A percentile compares a stretch with the other conserved stretches of the same genome.
These are phyloP conservation scores for Barbarea vulgaris DNA, from an alignment of 345 rosid species.

Conservation along the genomic window DNA sequence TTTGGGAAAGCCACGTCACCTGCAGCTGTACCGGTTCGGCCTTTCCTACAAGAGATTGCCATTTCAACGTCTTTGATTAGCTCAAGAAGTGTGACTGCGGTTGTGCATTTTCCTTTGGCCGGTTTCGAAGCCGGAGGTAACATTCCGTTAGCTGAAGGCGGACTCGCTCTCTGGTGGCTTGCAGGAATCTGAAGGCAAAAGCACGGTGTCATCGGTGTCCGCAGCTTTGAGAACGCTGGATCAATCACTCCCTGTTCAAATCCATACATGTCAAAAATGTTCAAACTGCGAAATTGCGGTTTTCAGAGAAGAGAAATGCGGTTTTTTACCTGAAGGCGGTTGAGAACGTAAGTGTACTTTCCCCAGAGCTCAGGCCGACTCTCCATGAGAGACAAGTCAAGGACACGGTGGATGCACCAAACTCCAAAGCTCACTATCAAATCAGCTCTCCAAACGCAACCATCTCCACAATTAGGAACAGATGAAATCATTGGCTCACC, in stretches of 20 bases:
- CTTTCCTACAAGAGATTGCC: slow-evolving; percentile 89
- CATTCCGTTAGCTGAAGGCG: slow-evolving; percentile 71
- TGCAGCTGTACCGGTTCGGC: slow-evolving; percentile 90
- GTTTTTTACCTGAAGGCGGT: slow-evolving; percentile 87
- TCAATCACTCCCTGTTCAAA: slow-evolving; percentile 80
- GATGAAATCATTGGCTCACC: slow-evolving; percentile 65
- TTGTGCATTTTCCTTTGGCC: slow-evolving; percentile 81
- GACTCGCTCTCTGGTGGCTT: slow-evolving; percentile 57
- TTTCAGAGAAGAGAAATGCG: not conserved
- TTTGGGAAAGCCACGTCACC: slow-evolving; percentile 97
- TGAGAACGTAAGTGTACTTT: slow-evolving; percentile 89
- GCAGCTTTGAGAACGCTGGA: slow-evolving; percentile 76
- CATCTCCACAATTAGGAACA: slow-evolving; percentile 92
- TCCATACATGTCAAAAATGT: slow-evolving; percentile 21
- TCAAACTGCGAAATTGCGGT: not conserved
- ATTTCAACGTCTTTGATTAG: slow-evolving; percentile 85
- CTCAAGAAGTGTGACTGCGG: slow-evolving; percentile 63
- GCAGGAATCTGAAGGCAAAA: slow-evolving; percentile 77
- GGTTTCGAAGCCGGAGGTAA: slow-evolving; percentile 73
- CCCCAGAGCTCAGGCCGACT: slow-evolving; percentile 99
- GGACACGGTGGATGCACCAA: slow-evolving; percentile 95
- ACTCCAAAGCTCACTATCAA: slow-evolving; percentile 90
- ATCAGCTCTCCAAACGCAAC: slow-evolving; percentile 84
- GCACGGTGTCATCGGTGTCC: slow-evolving; percentile 73
- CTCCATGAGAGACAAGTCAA: slow-evolving; percentile 89